A percentile compares a stretch with the other conserved stretches of the same genome.
Conservation (phyloP, 768 basidiomycete species). For the Macrolepiota fuliginosa region DNA sequence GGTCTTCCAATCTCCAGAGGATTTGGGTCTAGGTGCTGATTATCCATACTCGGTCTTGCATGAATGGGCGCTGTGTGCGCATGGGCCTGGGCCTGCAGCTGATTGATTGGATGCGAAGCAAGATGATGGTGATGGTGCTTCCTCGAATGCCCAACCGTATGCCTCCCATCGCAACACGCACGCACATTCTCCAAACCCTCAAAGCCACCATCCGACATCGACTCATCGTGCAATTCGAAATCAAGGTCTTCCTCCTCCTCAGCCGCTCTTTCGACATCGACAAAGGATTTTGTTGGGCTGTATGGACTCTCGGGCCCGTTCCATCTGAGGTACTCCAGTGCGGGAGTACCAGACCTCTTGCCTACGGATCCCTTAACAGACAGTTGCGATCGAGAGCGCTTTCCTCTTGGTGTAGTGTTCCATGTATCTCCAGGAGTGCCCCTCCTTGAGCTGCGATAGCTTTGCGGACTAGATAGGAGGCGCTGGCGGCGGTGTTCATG, state of each 20-base stretch:
- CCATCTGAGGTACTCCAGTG: conserved; percentile 87
- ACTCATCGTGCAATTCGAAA: conserved; percentile 80
- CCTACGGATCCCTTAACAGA: conserved; percentile 72
- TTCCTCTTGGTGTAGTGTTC: conserved; percentile 75
- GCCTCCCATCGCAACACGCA: conserved; percentile 84
- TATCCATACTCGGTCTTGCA: conserved; percentile 41
- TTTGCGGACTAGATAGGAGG: conserved; percentile 62
- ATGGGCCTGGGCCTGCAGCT: conserved; percentile 10
- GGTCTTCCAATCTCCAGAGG: conserved; percentile 53
- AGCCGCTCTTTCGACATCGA: conserved; percentile 42
- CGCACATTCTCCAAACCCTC: conserved; percentile 96
- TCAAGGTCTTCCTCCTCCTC: conserved; percentile 55
- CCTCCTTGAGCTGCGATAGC: conserved; percentile 69
- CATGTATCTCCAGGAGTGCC: conserved; percentile 58
- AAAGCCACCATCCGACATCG: conserved; percentile 72
- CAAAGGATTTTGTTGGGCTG: conserved; percentile 71
- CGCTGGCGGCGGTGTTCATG: conserved; percentile 33
- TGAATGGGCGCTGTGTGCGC: conserved; percentile 26
- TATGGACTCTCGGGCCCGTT: conserved; percentile 72
- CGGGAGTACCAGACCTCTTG: conserved; percentile 89
- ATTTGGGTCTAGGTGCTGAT: conserved; percentile 48
- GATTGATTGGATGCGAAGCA: conserved; percentile 22
- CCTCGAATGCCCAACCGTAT: conserved; percentile 72
- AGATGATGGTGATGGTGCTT: conserved; percentile 58
- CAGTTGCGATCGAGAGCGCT: conserved; percentile 76